phyloP scores from a whole-genome alignment of 306 rosid genomes.

The Pueraria montana region DNA sequence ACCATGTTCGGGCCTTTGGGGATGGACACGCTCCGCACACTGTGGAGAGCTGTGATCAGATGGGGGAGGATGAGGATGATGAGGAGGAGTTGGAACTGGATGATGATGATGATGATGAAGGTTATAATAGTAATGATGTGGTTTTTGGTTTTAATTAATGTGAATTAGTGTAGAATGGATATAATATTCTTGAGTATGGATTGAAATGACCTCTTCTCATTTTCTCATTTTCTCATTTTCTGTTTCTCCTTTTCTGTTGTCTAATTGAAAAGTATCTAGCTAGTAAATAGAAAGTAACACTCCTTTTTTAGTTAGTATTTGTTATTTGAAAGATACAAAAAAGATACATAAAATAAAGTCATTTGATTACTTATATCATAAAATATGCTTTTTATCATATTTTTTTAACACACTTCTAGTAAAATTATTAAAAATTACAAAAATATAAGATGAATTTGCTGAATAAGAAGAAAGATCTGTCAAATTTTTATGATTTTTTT shows the following conservation, averaged over 20 bases:
- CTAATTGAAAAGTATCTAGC: not conserved
- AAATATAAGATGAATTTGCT: too few species aligned
- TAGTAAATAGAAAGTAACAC: not conserved
- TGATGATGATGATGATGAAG: conserved; percentile 35
- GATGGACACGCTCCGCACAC: conserved; percentile 83
- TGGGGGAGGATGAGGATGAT: conserved; percentile 55
- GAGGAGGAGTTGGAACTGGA: conserved; percentile 46
- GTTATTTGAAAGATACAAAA: not conserved
- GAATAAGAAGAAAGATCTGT: too few species aligned
- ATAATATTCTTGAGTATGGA: not conserved
- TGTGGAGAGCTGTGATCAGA: conserved; percentile 59
- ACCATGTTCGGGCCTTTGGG: conserved; percentile 89
- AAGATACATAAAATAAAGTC: not conserved
- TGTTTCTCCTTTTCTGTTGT: not conserved
- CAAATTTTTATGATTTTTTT: too few species aligned
- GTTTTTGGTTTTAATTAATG: conserved; percentile 43
- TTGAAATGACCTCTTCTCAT: not conserved
- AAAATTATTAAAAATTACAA: too few species aligned
- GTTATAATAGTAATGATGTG: conserved; percentile 31
- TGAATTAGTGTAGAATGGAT: not conserved
- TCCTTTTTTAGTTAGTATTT: not conserved
- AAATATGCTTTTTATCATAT: too few species aligned
- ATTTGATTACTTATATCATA: not conserved
- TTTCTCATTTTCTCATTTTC: not conserved
- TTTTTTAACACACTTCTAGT: too few species aligned